Conservation (phyloP, 495 filamentous ascomycete genomes). For the Xylaria intraflava region DNA sequence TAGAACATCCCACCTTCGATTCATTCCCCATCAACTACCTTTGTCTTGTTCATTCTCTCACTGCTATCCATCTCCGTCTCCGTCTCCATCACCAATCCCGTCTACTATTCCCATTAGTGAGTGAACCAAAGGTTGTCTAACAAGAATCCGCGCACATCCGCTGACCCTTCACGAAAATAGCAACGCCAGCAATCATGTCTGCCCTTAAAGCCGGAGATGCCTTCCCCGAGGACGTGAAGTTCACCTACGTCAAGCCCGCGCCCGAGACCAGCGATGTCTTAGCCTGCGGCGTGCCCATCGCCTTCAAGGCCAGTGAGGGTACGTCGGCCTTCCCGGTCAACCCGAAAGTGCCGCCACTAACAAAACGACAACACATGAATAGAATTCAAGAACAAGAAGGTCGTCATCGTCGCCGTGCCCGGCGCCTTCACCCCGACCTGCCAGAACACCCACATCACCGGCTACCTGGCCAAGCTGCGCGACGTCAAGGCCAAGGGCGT, state of each 20-base stretch:
- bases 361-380: background rate
- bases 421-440: slow-evolving; percentile 96
- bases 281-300: slow-evolving; percentile 69
- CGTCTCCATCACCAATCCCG: too few relatives aligned
- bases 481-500: slow-evolving; percentile 79
- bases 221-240: slow-evolving; percentile 74
- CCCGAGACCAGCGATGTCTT: slow-evolving; percentile 58
- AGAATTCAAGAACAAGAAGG: slow-evolving; percentile 83
- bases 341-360: background rate
- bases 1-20: too few relatives aligned
- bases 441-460: slow-evolving; percentile 78
- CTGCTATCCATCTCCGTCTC: too few relatives aligned
- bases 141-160: too few relatives aligned
- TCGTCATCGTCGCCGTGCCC: slow-evolving; percentile 83
- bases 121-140: too few relatives aligned
- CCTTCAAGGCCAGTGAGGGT: slow-evolving; percentile 75
- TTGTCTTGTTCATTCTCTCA: too few relatives aligned
- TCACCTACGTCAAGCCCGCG: slow-evolving; percentile 70
- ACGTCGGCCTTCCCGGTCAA: background rate
- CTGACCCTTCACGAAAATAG: too few relatives aligned
- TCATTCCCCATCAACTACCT: too few relatives aligned
- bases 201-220: slow-evolving; percentile 69
- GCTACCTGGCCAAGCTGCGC: slow-evolving; percentile 68
- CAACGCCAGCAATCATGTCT: too few relatives aligned
- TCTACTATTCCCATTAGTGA: too few relatives aligned